A percentile compares a stretch with the other conserved stretches of the same genome.
These are phyloP conservation scores for Plasmodium malariae DNA, from an alignment of 169 alveolate species.

Conservation along the genomic window DNA sequence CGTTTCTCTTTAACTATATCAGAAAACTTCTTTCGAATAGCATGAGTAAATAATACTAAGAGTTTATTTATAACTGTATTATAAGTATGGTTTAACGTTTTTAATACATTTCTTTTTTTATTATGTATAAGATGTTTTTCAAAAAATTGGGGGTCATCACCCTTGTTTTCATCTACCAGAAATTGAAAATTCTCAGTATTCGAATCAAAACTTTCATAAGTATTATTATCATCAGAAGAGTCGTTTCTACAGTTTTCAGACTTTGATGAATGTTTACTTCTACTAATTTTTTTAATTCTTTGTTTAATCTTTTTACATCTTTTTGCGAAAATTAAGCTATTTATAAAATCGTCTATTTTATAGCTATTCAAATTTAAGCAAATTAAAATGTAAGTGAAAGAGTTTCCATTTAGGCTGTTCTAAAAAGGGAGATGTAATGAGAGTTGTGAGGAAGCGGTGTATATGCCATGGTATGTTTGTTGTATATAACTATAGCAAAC, in stretches of 20 bases:
- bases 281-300: conserved; percentile 55
- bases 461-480: too few species aligned
- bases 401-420: conserved; percentile 69
- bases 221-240: neutral
- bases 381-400: conserved; percentile 52
- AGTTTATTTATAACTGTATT: conserved; percentile 51
- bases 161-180: conserved; percentile 22
- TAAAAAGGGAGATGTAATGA: neutral
- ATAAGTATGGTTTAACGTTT: conserved; percentile 10
- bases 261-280: conserved; percentile 16
- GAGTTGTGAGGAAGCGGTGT: neutral
- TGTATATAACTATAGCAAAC: too few species aligned
- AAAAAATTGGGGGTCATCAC: neutral
- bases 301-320: conserved; percentile 74
- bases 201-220: conserved; percentile 69
- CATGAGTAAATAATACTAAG: conserved; percentile 15
- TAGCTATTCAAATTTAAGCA: conserved; percentile 54
- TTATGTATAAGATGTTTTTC: neutral
- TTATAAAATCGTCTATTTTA: conserved; percentile 69
- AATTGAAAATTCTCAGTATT: conserved; percentile 21
- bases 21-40: conserved; percentile 26
- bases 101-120: conserved; percentile 25
- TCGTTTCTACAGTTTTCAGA: conserved; percentile 27
- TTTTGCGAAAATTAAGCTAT: conserved; percentile 66
- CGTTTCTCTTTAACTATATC: conserved; percentile 42